These are phyloP conservation scores for Aurantiochytrium sp. DNA, from an alignment of 108 stramenopile genomes.

Conservation along the genomic window DNA sequence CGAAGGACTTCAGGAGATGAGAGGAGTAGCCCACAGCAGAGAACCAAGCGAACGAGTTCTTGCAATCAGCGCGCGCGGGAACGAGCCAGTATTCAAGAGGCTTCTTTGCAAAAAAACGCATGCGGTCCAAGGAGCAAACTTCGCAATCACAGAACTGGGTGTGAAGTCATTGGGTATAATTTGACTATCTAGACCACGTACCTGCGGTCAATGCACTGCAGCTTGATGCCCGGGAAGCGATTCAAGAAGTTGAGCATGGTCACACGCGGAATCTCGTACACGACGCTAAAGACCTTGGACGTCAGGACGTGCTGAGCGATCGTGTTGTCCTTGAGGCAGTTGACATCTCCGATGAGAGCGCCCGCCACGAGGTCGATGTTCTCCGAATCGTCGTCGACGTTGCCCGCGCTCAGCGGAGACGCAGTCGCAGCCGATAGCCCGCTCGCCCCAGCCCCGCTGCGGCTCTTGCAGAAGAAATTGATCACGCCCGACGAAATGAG, in stretches of 20 bases:
- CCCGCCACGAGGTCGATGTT: not conserved
- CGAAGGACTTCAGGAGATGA: no score
- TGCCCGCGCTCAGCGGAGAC: no score
- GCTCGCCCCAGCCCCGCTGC: not conserved
- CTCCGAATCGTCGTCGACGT: no score
- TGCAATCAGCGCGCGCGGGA: no score
- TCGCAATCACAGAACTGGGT: no score
- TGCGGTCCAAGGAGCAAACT: no score
- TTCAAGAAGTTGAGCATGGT: not conserved
- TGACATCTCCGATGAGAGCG: not conserved
- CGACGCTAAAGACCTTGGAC: not conserved
- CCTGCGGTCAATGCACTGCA: slow-evolving; percentile 9
- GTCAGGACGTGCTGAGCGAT: not conserved
- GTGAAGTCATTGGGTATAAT: no score
- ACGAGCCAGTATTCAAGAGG: no score
- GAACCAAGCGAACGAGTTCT: no score
- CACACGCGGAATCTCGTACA: not conserved
- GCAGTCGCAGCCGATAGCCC: no score
- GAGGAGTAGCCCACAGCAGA: no score
- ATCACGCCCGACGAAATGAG: not conserved
- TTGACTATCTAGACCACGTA: not conserved
- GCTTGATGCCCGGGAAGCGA: slow-evolving; percentile 1
- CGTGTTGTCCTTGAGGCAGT: not conserved
- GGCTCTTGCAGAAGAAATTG: not conserved
- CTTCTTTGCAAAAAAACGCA: no score